Percentiles rank a stretch among this genome's conserved stretches.
Evolutionary conservation across 345 rosid species (phyloP).

Genomic region (Clarkia xantiana): DNA sequence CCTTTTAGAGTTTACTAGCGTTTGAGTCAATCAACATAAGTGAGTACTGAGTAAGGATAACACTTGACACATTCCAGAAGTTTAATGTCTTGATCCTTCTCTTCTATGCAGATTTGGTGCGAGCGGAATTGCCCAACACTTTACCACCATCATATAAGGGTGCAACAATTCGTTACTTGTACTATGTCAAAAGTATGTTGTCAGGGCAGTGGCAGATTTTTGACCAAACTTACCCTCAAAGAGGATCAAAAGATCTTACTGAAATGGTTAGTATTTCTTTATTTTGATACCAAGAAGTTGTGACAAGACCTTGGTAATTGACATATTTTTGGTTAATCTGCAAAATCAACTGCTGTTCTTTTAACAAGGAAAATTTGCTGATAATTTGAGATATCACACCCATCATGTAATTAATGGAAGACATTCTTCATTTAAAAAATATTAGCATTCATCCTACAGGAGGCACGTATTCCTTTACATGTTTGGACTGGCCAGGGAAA

Average conservation of each 20-base stretch:
- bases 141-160: slow-evolving; percentile 90
- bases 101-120: slow-evolving; percentile 53
- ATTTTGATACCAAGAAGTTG: slow-evolving; percentile 7
- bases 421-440: no score
- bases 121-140: slow-evolving; percentile 50
- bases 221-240: slow-evolving; percentile 42
- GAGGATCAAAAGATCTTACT: slow-evolving; percentile 29
- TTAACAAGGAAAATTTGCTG: neutral
- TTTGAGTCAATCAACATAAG: neutral
- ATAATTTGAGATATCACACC: neutral
- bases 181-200: slow-evolving; percentile 55
- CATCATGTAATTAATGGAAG: neutral
- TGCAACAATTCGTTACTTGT: slow-evolving; percentile 70
- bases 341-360: neutral
- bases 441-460: slow-evolving; percentile 30
- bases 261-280: slow-evolving; percentile 50
- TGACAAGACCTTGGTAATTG: neutral
- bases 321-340: slow-evolving; percentile 1
- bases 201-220: slow-evolving; percentile 46
- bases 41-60: neutral
- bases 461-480: slow-evolving; percentile 67
- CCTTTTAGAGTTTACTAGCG: neutral
- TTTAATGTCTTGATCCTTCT: slow-evolving; percentile 5
- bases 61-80: neutral
- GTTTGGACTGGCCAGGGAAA: slow-evolving; percentile 71